phyloP scores from a whole-genome alignment of 2,329 filamentous ascomycete genomes.

The Tolypocladium nubicola region DNA sequence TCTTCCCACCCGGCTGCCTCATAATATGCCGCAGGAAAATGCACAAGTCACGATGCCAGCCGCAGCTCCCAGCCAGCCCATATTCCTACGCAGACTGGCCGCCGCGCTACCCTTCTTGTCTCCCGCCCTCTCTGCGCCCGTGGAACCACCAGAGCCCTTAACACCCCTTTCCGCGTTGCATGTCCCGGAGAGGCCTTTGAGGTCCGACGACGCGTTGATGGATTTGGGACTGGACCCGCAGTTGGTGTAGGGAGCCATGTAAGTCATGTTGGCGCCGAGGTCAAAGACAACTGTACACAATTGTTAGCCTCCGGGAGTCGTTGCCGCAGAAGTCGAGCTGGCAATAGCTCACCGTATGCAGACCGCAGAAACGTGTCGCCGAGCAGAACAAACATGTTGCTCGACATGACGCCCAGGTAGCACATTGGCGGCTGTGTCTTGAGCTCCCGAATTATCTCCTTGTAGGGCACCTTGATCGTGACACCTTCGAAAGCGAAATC shows the following conservation, averaged over 20 bases:
- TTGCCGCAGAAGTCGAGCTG: not conserved
- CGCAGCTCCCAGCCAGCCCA: not conserved
- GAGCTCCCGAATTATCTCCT: slow-evolving; percentile 30
- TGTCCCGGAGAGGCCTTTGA: slow-evolving; percentile 7
- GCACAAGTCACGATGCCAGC: not conserved
- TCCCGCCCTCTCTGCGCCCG: not conserved
- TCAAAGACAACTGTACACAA: slow-evolving; percentile 35
- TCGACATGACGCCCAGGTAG: slow-evolving; percentile 39
- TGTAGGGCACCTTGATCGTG: slow-evolving; percentile 37
- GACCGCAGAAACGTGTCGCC: slow-evolving; percentile 44
- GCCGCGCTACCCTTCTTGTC: not conserved
- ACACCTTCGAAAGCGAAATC: slow-evolving; percentile 38
- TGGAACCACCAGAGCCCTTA: not conserved
- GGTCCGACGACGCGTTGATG: slow-evolving; percentile 6
- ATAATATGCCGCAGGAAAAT: not conserved
- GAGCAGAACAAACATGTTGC: slow-evolving; percentile 35
- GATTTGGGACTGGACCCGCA: slow-evolving; percentile 25
- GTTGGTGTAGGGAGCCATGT: slow-evolving; percentile 39
- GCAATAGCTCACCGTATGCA: slow-evolving; percentile 30
- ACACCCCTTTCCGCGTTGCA: slow-evolving; percentile 5
- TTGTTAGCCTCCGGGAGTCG: not conserved
- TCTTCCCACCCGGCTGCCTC: not conserved
- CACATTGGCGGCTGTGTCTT: slow-evolving; percentile 20
- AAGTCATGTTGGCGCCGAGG: slow-evolving; percentile 34
- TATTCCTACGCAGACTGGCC: not conserved